phyloP scores from a whole-genome alignment of 176 grass and related monocot species.

The Coix lacrymajobi region DNA sequence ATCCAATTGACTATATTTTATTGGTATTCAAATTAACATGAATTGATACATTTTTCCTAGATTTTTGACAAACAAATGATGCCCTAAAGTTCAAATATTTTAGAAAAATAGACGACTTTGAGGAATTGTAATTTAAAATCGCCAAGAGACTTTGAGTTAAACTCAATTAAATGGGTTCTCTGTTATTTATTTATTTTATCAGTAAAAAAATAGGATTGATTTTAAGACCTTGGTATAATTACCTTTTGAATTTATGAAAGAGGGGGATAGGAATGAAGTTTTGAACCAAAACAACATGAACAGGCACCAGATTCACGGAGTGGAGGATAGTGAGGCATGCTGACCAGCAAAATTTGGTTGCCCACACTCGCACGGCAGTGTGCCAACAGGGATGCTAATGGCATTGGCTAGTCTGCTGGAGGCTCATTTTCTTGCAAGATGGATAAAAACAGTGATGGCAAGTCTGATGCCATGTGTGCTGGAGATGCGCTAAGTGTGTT shows the following conservation, averaged over 20 bases:
- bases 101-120: background rate
- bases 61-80: background rate
- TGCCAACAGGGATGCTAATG: background rate
- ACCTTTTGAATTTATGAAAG: background rate
- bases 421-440: background rate
- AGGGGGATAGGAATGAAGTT: background rate
- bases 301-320: background rate
- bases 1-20: background rate
- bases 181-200: background rate
- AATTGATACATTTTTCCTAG: background rate
- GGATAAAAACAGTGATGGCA: too few species aligned
- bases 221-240: background rate
- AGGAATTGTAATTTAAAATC: background rate
- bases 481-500: slow-evolving; percentile 43
- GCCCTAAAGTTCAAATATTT: background rate
- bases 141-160: background rate
- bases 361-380: background rate
- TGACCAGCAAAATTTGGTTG: background rate
- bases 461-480: too few species aligned
- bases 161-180: background rate
- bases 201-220: background rate
- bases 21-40: background rate
- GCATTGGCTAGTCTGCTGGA: background rate
- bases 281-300: background rate
- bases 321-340: background rate